Evolutionary conservation across 2,329 filamentous ascomycete genomes (phyloP), one percentile per base, ranked within the genome.

Genomic region (Fusarium torreyae): DNA sequence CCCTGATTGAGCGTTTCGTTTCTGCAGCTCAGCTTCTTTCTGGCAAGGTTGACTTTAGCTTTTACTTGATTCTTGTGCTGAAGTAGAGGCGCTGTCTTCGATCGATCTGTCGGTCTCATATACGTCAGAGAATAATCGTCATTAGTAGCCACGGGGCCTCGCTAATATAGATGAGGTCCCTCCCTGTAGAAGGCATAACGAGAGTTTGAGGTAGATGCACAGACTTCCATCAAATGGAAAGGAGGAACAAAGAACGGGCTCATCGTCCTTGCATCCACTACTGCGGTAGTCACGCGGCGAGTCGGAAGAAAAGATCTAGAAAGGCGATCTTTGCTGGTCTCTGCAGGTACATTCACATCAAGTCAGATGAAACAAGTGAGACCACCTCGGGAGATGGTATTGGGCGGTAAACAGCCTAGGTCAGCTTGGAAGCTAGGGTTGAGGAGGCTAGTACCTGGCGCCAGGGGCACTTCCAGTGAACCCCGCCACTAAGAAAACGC

Each of bases 281-380:
- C 20, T 5, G 14, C 22, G 22, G 14, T 18, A 28, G 26, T 26
- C 18, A 33, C 20, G 34, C 26, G 42, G 22, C 39, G 24, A 36
- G 57, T 50, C 31, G 38, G 28, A 52, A 48, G 20, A 55, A 62
- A 49, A 45, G 34, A 69, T 63, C 44, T 49, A 39, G 53, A 54
- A 69, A 51, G 33, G n/a, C 43, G 38, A 54, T 63, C 36, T 34
- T 60, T 51, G 36, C 46, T 48, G n/a, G 33, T 50, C 31, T 53
- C 45, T 39, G 38, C 66, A 57, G 53, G 53, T 53, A 53, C 42
- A 44, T 17, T 17, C 40, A 60, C 34, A 57, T 28, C 24, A 52
- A 33, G 52, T 39, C 45, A 52, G 62, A 70, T 69, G 67, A 69
- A 70, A 69, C 67, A 70, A 70, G 55, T 49, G 46, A 56, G 50